Evolutionary conservation across 129 eudicot genomes (phyloP), one percentile per base, ranked within the genome.

Genomic region (Glebionis coronaria): DNA sequence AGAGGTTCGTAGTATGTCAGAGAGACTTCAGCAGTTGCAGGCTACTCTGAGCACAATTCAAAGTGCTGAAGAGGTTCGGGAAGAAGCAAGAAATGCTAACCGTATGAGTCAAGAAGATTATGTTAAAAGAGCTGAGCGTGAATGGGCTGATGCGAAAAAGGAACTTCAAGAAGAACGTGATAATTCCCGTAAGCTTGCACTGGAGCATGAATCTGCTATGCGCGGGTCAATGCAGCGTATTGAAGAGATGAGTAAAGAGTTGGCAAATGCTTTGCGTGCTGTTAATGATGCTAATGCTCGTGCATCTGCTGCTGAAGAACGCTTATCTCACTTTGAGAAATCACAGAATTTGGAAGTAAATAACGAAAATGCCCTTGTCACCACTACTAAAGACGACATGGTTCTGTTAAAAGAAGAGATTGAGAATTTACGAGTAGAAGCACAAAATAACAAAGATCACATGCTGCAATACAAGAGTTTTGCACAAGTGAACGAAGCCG

Each of bases 101-200:
- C 82, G 82, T 73, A 76, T 77, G 80, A 87, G 85, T 63, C 87
- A 83, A 71, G 97, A 89, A 68, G 92, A 86, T 51, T 76, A 93
- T 56, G 77, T 81, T 2, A 86, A 80, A 70, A 68, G 82, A 62
- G 77, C 88, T 40, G 98, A 93, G 83, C 82, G 79, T 78, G 98
- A 93, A 79, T 88, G 95, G 98, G 98, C 97, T 25, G 98, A 93
- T 79, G 97, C 90, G 31, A 93, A 88, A 77, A 93, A 81, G 60
- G 95, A 93, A 67, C 95, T 93, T 12, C 95, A 88, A 70, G 87
- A 78, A 74, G 92, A 93, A 80, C 84, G 97, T 15, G 82, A 93
- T 44, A 82, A 68, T 77, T 87, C 78, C 51, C 84, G 95, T 0
- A 71, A 66, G 59, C 81, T 88, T 42, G 80, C 82, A 59, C 82